Base-by-base conservation (phyloP, 1,284 basidiomycete genomes). In the Irpex sp. region DNA sequence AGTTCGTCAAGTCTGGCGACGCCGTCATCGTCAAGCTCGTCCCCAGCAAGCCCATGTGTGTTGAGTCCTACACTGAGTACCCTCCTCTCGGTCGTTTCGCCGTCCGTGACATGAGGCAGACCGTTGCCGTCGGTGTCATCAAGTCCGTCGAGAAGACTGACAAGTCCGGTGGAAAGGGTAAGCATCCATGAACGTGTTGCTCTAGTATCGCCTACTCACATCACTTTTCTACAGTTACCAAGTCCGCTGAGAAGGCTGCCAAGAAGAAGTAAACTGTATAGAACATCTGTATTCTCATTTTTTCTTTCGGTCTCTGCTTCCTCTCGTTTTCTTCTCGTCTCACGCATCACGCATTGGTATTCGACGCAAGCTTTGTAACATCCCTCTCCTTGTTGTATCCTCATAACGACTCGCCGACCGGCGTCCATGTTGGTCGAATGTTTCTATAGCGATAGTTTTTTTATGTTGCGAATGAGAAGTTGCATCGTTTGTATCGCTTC, bases 1-100 rank as follows among this genome's bases (percentile, higher is more conserved):
- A 99, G 83, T 97, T 94, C 83, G 90, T 98, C 88, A 97, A 97
- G 88, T 94, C 92, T 65, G 93, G 93, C 78, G 93, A 94, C 82
- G 90, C 92, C 67, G 95, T 94, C 84, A 98, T 99, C 75, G 95
- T 96, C 83, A 98, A 97, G 85, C 94, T 98, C 75, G 81, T 98
- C 71, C 95, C 95, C 70, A 89, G 88, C 81, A 97, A 97, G 91
- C 94, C 95, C 70, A 95, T 97, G 94, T 96, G 94, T 84, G 95
- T 98, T 73, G 96, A 98, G 87, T 87, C 92, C 61, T 98, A 98
- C 90, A 89, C 90, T 75, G 93, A 95, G 80, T 99, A 98, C 86
- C 97, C 97, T 72, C 97, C 97, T 81, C 92, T 99, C 69, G 97
- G 97, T 83, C 97, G 97, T 81, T 99, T 98, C 83, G 93, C 93